Conservation (phyloP, 2,329 filamentous ascomycete genomes). For the Neofusicoccum sp. region DNA sequence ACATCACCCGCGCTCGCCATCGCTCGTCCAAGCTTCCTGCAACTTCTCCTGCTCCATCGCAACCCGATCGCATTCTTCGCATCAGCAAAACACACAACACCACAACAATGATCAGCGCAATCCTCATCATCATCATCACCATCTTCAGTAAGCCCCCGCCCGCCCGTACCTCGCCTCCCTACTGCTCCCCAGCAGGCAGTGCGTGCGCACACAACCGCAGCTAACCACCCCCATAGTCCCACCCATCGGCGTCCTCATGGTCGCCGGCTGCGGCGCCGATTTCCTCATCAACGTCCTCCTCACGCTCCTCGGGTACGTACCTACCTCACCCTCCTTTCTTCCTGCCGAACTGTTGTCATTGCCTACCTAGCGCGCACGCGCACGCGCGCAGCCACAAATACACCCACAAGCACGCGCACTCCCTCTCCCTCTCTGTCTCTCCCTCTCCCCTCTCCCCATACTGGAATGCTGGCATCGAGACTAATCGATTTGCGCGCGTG, state of each 20-base stretch:
- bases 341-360: background rate
- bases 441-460: too few species aligned
- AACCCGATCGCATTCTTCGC: too few species aligned
- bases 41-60: too few species aligned
- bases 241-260: constrained; percentile 48
- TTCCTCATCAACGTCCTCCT: constrained; percentile 50
- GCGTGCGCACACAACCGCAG: background rate
- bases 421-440: background rate
- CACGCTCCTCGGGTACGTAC: constrained; percentile 42
- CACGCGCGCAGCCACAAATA: too few species aligned
- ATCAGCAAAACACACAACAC: background rate
- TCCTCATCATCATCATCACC: constrained; percentile 46
- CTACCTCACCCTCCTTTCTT: background rate
- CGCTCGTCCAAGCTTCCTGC: background rate
- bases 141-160: constrained; percentile 39
- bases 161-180: background rate
- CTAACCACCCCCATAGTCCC: constrained; percentile 38
- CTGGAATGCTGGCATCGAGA: background rate
- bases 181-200: background rate
- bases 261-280: constrained; percentile 51
- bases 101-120: constrained; percentile 31
- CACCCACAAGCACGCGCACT: background rate
- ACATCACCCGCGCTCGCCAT: background rate
- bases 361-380: background rate
- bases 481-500: background rate